These are phyloP conservation scores for Lumnitzera racemosa DNA, from an alignment of 345 rosid species.

Conservation along the genomic window DNA sequence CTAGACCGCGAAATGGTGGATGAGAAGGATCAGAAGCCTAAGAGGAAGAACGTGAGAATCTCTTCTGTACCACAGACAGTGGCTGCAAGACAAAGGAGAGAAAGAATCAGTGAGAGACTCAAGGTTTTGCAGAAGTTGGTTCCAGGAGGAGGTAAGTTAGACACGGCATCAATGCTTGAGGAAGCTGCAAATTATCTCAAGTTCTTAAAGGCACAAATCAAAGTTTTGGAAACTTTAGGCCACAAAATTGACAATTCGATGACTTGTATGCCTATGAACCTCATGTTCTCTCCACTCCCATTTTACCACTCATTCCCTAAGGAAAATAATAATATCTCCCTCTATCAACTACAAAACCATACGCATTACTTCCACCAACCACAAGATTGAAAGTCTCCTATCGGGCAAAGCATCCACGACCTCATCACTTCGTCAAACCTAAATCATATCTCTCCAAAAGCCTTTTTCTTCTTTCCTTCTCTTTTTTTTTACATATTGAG, in stretches of 20 bases:
- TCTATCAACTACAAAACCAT: too few species aligned
- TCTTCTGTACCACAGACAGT: constrained; percentile 82
- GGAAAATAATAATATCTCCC: too few species aligned
- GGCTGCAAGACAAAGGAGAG: constrained; percentile 95
- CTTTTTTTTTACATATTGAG: too few species aligned
- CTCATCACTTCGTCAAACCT: too few species aligned
- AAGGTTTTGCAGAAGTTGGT: constrained; percentile 87
- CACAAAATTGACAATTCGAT: constrained; percentile 13
- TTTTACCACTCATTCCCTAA: too few species aligned
- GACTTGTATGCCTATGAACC: too few species aligned
- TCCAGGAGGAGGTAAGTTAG: constrained; percentile 96
- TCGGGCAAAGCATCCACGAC: too few species aligned
- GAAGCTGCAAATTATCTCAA: constrained; percentile 95
- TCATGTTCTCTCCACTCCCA: too few species aligned
- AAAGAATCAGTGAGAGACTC: constrained; percentile 86
- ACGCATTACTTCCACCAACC: too few species aligned
- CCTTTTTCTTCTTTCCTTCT: too few species aligned
- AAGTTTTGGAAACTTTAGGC: constrained; percentile 65
- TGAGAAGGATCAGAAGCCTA: constrained; percentile 35
- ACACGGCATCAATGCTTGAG: constrained; percentile 96
- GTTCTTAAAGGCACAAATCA: constrained; percentile 82
- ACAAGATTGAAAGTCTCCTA: too few species aligned
- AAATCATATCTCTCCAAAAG: too few species aligned
- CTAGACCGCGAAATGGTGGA: constrained; percentile 49
- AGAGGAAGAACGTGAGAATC: constrained; percentile 82